These are phyloP conservation scores for Hsuehochloa calcarea DNA, from an alignment of 176 grass and related monocot genomes.

Conservation along the genomic window DNA sequence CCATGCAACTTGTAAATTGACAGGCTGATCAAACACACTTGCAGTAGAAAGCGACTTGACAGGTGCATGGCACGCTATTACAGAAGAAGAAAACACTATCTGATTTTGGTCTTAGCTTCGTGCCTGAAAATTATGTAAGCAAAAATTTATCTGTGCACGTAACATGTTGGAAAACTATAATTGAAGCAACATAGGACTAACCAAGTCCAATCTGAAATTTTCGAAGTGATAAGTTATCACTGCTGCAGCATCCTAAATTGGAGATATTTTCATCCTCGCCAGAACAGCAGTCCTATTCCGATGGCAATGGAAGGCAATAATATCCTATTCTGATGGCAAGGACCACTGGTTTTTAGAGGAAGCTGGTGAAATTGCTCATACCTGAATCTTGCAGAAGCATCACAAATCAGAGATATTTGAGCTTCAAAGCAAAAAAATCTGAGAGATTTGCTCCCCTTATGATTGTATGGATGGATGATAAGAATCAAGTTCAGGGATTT, in stretches of 20 bases:
- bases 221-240: background rate
- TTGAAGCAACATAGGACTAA: background rate
- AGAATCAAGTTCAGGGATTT: background rate
- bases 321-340: background rate
- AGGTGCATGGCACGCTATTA: background rate
- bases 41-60: background rate
- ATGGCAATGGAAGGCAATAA: background rate
- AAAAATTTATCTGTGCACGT: background rate
- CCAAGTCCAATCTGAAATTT: background rate
- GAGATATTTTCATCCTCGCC: background rate
- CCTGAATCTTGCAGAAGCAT: background rate
- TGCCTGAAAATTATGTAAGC: background rate
- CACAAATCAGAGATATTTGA: background rate
- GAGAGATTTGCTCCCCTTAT: background rate
- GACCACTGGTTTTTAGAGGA: background rate
- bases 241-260: background rate
- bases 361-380: background rate
- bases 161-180: background rate
- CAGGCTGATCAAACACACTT: background rate
- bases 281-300: background rate
- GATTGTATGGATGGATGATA: background rate
- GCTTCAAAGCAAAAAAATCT: background rate
- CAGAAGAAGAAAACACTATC: background rate
- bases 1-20: background rate
- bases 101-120: background rate